A percentile compares a stretch with the other conserved stretches of the same genome.
phyloP scores from a whole-genome alignment of 352 stramenopile species.

The Elongisporangium undulatum region DNA sequence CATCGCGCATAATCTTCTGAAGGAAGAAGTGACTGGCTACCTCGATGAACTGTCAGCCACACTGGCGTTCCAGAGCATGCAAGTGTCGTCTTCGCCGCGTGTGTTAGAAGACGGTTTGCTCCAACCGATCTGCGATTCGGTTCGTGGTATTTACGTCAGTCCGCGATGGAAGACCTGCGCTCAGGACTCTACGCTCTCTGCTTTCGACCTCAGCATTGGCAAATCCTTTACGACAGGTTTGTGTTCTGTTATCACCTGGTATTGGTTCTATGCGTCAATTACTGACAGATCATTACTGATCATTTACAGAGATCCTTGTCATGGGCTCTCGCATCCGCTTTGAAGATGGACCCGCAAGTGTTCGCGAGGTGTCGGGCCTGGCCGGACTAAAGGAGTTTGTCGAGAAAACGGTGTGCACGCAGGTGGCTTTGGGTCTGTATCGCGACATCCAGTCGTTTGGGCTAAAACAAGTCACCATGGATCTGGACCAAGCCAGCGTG shows the following conservation, averaged over 20 bases:
- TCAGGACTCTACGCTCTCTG: conserved; percentile 69
- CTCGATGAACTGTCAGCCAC: conserved; percentile 63
- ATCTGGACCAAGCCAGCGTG: conserved; percentile 71
- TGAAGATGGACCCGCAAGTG: conserved; percentile 47
- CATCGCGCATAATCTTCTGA: conserved; percentile 75
- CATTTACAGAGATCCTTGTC: conserved; percentile 62
- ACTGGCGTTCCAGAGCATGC: conserved; percentile 56
- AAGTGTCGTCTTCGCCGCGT: conserved; percentile 47
- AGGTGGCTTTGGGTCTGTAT: conserved; percentile 65
- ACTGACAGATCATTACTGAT: not conserved
- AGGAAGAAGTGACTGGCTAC: conserved; percentile 66
- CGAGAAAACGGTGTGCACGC: conserved; percentile 68
- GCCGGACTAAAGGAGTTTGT: conserved; percentile 62
- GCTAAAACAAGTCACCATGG: conserved; percentile 72
- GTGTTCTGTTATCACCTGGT: not conserved
- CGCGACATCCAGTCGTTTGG: conserved; percentile 68
- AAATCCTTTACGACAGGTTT: conserved; percentile 79
- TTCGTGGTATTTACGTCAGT: conserved; percentile 71
- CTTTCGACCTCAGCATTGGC: conserved; percentile 77
- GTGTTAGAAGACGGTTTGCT: conserved; percentile 74
- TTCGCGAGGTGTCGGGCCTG: conserved; percentile 60
- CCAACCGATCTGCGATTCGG: conserved; percentile 81
- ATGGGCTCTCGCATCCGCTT: conserved; percentile 72
- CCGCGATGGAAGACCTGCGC: conserved; percentile 80
- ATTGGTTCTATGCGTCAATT: not conserved